Conservation (phyloP, 2,329 filamentous ascomycete species). For the Cercospora citrullina region DNA sequence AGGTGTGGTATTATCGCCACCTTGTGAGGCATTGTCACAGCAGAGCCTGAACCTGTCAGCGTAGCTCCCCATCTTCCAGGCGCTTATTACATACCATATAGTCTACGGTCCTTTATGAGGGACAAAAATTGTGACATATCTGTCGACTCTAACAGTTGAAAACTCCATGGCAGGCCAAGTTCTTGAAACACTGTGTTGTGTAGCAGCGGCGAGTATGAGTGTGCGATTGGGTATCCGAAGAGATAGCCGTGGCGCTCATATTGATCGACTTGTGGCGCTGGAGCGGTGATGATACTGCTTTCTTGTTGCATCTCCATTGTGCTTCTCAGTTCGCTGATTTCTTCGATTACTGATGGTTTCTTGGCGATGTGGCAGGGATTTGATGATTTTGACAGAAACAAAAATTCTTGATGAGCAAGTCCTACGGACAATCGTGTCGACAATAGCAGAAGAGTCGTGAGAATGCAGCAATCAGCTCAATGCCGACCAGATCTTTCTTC, state of each 20-base stretch:
- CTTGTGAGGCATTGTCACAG: conserved; percentile 84
- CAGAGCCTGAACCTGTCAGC: conserved; percentile 54
- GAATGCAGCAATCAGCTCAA: background rate
- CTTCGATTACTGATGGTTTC: background rate
- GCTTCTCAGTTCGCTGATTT: background rate
- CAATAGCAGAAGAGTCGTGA: background rate
- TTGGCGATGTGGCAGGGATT: background rate
- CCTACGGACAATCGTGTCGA: background rate
- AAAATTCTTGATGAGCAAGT: background rate
- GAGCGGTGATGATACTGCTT: conserved; percentile 28
- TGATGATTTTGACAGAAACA: background rate
- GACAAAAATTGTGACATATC: conserved; percentile 48
- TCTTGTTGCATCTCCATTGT: conserved; percentile 21
- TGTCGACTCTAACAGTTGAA: conserved; percentile 50
- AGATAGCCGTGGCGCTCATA: conserved; percentile 56
- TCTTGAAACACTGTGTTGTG: conserved; percentile 56
- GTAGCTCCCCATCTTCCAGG: no score
- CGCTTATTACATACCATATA: no score
- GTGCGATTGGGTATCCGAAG: conserved; percentile 58
- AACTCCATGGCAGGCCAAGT: conserved; percentile 55
- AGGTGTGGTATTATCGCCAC: conserved; percentile 72
- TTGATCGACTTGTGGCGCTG: conserved; percentile 34
- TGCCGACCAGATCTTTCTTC: background rate
- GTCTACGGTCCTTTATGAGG: conserved; percentile 58
- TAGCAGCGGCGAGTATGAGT: conserved; percentile 57